Evolutionary conservation across 2,329 filamentous ascomycete species (phyloP).

Genomic region (Spiromastix sp.): DNA sequence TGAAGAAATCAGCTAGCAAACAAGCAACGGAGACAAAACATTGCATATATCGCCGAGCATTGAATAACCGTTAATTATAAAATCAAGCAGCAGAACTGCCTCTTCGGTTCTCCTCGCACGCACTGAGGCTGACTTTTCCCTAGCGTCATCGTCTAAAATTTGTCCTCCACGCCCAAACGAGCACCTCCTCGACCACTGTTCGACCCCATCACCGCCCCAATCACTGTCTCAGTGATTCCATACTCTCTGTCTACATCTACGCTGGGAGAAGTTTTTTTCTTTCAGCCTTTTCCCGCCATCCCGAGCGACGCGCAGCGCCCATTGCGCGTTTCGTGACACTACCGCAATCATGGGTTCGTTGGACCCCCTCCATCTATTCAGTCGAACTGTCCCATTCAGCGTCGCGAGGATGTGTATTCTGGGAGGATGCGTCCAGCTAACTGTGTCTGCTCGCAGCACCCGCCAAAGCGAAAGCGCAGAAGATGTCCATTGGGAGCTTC

Average conservation of each 20-base stretch:
- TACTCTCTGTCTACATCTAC: slow-evolving; percentile 10
- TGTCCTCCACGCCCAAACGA: slow-evolving; percentile 9
- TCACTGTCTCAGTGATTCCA: slow-evolving; percentile 14
- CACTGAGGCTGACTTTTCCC: slow-evolving; percentile 11
- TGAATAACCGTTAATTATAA: no score
- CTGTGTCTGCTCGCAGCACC: slow-evolving; percentile 52
- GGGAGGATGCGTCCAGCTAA: slow-evolving; percentile 7
- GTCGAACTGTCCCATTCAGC: not conserved
- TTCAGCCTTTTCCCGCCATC: slow-evolving; percentile 15
- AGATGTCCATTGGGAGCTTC: slow-evolving; percentile 96
- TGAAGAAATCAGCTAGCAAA: no score
- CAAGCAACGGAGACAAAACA: no score
- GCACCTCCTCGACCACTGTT: slow-evolving; percentile 1
- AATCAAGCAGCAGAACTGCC: no score
- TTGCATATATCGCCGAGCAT: no score
- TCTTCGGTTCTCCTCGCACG: slow-evolving; percentile 7
- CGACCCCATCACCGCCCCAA: slow-evolving; percentile 10
- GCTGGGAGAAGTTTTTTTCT: slow-evolving; percentile 16
- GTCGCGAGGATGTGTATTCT: not conserved
- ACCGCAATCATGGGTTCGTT: slow-evolving; percentile 52
- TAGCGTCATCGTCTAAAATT: slow-evolving; percentile 16
- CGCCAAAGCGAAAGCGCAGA: slow-evolving; percentile 87
- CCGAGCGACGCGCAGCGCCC: slow-evolving; percentile 30
- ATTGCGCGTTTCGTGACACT: slow-evolving; percentile 29
- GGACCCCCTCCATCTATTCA: slow-evolving; percentile 7